Evolutionary conservation across 2,329 filamentous ascomycete species (phyloP), one percentile per base, ranked within the genome.

Genomic region (Curvularia lunata): DNA sequence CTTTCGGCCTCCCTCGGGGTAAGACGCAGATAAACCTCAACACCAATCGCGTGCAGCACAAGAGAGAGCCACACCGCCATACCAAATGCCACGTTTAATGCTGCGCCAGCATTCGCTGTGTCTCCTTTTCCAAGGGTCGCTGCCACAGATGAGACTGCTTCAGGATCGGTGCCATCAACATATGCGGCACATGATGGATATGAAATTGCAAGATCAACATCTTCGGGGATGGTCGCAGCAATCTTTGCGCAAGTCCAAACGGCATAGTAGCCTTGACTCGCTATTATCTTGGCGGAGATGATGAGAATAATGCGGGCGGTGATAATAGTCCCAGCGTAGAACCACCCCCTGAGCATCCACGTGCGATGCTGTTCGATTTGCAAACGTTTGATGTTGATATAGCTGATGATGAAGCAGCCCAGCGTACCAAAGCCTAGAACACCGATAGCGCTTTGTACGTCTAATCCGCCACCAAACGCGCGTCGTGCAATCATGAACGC

Each of bases 351-450:
- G 1, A 71, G 55, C 69, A 71, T 69, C 70, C 66, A 70, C 1
- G 67, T 68, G 37, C 71, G 59, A 7, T 82, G 66, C 49, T 71
- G 68, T 43, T 71, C 67, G 18, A 90, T 85, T 66, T 88, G 85
- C 1, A 88, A 71, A 2, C 78, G 75, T 69, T 84, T 87, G 70
- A 88, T 82, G 60, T 87, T 87, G 68, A 82, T 76, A 30, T 81
- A 82, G 1, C 85, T 83, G 42, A 87, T 58, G 0, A 67, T 59
- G 23, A 85, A 69, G 9, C 79, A 77, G 1, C 70, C 61, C 0
- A 81, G 70, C 1, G 84, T 83, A 8, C 80, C 66, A 28, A 85
- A 76, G 1, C 74, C 80, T 0, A 85, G 65, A 0, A 80, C 51
- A 0, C 81, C 81, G 0, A 82, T 69, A 1, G 67, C 78, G 0